Evolutionary conservation across 1,139 yeast species (phyloP).

Genomic region (Protomyces macrosporus): DNA sequence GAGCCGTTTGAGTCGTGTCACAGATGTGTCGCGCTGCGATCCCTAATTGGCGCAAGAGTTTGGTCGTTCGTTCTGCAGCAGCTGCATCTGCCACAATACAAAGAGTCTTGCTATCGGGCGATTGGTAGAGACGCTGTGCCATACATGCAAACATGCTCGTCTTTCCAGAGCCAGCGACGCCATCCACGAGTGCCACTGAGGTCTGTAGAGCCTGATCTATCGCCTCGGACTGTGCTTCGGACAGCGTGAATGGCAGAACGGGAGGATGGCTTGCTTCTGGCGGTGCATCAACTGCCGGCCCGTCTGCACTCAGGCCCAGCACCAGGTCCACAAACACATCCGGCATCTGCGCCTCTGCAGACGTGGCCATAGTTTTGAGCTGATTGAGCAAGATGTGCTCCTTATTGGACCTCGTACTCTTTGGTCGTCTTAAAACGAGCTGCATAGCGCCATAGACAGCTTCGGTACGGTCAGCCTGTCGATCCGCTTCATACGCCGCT

Average conservation of each 20-base stretch:
- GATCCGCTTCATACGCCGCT: slow-evolving; percentile 5
- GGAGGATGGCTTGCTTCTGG: not conserved
- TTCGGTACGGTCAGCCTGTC: not conserved
- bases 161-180: slow-evolving; percentile 51
- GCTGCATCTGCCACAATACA: slow-evolving; percentile 39
- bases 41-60: slow-evolving; percentile 33
- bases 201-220: slow-evolving; percentile 40
- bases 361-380: not conserved
- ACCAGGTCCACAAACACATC: not conserved
- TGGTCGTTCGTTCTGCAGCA: slow-evolving; percentile 34
- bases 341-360: not conserved
- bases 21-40: slow-evolving; percentile 33
- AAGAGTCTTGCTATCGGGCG: slow-evolving; percentile 35
- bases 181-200: slow-evolving; percentile 43
- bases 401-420: not conserved
- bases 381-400: not conserved
- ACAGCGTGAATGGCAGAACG: not conserved
- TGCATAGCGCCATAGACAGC: slow-evolving; percentile 6
- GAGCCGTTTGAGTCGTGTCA: slow-evolving; percentile 36
- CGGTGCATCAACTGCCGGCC: not conserved
- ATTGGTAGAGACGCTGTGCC: slow-evolving; percentile 38
- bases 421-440: not conserved
- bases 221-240: slow-evolving; percentile 38
- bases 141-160: slow-evolving; percentile 36
- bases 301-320: not conserved